A percentile compares a stretch with the other conserved stretches of the same genome.
Conservation (phyloP, 148 eudicot species). For the Rhododendron griersonianum region DNA sequence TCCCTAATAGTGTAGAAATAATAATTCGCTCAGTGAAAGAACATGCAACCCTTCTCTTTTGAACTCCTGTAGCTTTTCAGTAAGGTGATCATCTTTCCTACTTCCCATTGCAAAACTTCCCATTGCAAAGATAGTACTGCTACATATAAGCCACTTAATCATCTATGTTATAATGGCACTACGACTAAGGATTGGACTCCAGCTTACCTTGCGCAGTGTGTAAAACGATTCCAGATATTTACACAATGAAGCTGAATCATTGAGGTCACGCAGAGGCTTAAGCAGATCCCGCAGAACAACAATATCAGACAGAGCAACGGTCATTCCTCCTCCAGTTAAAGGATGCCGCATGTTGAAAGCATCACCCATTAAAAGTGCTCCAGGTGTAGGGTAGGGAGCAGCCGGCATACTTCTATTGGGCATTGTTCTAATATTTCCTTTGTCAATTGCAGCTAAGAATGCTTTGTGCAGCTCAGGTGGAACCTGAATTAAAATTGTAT, state of each 20-base stretch:
- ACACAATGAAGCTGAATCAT: constrained; percentile 49
- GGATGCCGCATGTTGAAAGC: constrained; percentile 96
- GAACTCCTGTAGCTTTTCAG: not conserved
- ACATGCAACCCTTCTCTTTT: not conserved
- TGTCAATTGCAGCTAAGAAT: constrained; percentile 61
- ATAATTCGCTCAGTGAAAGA: not conserved
- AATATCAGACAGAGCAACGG: constrained; percentile 75
- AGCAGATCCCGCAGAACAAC: constrained; percentile 61
- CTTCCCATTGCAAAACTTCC: not conserved
- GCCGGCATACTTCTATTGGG: constrained; percentile 85
- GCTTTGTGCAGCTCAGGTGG: constrained; percentile 57
- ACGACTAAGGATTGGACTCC: not conserved
- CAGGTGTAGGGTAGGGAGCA: constrained; percentile 70
- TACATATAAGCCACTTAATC: not conserved
- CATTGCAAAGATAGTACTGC: not conserved
- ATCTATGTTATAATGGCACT: not conserved
- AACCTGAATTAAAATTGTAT: constrained; percentile 35
- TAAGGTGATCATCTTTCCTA: not conserved
- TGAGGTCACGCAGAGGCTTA: constrained; percentile 52
- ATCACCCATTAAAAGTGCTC: constrained; percentile 79
- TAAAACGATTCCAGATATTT: constrained; percentile 66
- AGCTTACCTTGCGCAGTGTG: constrained; percentile 73
- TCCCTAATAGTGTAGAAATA: not conserved
- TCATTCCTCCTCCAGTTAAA: constrained; percentile 90
- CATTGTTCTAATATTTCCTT: constrained; percentile 69